Evolutionary conservation across 371 early-diverging fungal species (phyloP).

Genomic region (Basidiobolus meristosporus): DNA sequence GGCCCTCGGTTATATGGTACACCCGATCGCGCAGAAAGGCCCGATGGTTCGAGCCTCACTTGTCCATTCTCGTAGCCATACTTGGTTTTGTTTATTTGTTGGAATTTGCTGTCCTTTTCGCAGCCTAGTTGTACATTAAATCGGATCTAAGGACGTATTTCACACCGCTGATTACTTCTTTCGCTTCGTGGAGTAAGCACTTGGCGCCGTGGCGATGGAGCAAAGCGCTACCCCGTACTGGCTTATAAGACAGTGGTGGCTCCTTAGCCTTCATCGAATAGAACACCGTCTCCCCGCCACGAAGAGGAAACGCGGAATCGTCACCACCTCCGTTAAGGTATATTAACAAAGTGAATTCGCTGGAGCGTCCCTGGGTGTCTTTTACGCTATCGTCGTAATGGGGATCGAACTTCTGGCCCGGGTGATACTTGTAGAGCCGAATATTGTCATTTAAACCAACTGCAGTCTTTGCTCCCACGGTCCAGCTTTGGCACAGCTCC

Average conservation of each 20-base stretch:
- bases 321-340: slow-evolving; percentile 32
- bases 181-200: slow-evolving; percentile 56
- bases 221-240: slow-evolving; percentile 36
- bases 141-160: slow-evolving; percentile 62
- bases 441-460: slow-evolving; percentile 43
- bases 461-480: slow-evolving; percentile 7
- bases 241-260: slow-evolving; percentile 26
- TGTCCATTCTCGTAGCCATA: too few species aligned
- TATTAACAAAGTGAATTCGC: slow-evolving; percentile 47
- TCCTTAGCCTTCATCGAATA: too few species aligned
- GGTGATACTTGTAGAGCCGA: slow-evolving; percentile 46
- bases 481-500: slow-evolving; percentile 11
- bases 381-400: slow-evolving; percentile 59
- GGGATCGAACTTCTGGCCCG: slow-evolving; percentile 43
- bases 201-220: slow-evolving; percentile 56
- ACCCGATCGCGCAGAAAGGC: too few species aligned
- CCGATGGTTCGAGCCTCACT: too few species aligned
- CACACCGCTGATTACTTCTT: slow-evolving; percentile 31
- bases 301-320: slow-evolving; percentile 10
- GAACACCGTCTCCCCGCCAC: slow-evolving; percentile 57
- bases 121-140: too few species aligned
- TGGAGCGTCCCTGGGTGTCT: slow-evolving; percentile 16
- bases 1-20: too few species aligned
- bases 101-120: too few species aligned
- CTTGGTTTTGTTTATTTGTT: too few species aligned